Evolutionary conservation across 2,329 filamentous ascomycete genomes (phyloP), one percentile per base, ranked within the genome.

Genomic region (Calonectria fujianensis): DNA sequence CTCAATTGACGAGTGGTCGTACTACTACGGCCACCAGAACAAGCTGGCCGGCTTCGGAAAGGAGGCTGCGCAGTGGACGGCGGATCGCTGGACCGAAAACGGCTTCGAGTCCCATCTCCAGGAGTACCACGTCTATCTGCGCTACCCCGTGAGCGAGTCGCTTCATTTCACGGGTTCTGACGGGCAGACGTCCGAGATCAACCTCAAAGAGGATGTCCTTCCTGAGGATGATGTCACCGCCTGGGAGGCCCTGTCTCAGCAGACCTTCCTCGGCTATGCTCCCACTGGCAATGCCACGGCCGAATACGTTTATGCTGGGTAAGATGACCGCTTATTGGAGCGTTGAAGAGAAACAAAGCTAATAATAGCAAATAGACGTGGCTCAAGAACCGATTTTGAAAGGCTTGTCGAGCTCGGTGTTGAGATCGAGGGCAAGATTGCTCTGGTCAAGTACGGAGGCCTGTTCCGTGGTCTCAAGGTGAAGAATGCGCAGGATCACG

Each of bases 181-280:
- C 63, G 86, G 86, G 0, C 82, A 92, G 48, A 89, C 88, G 9
- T 93, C 89, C 64, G 90, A 93, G 79, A 94, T 94, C 2, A 91
- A 88, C 6, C 83, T 96, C 66, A 92, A 94, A 78, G 94, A 97
- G 83, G 93, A 95, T 77, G 89, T 94, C 1, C 85, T 97, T 2
- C 88, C 92, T 7, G 92, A 95, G 74, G 95, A 97, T 82, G 89
- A 91, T n/a, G 95, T 94, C 0, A 94, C 91, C 37, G 89, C 91
- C n/a, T 87, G 94, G 41, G 86, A 89, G 8, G 90, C 94, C 75
- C 88, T 94, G 35, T 77, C 79, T 0, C 89, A 96, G 29, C 94
- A 95, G 8, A 95, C 93, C 0, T 97, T 96, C 85, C 94, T 97
- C 78, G 95, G 94, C 14, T 97, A 97, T 82, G 95, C 94, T 1